phyloP scores from a whole-genome alignment of 2,329 filamentous ascomycete species.

The Pseudogymnoascus sp. region DNA sequence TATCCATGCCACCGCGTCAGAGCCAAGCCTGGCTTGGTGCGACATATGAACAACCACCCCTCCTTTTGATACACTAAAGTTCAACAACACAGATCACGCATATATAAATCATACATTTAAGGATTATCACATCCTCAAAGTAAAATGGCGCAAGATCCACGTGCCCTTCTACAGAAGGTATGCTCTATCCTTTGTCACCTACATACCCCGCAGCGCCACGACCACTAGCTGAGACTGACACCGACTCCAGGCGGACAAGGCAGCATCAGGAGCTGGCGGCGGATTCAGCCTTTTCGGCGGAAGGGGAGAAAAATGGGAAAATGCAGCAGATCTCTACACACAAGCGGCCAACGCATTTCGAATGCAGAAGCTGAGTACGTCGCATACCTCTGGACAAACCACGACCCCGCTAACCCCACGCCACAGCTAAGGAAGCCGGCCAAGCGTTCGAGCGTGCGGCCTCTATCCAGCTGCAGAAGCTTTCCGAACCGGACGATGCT shows the following conservation, averaged over 20 bases:
- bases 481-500: conserved; percentile 88
- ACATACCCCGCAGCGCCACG: conserved; percentile 2
- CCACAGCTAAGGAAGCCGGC: conserved; percentile 64
- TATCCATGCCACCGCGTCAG: conserved; percentile 9
- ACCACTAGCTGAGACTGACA: conserved; percentile 18
- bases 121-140: conserved; percentile 8
- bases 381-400: conserved; percentile 10
- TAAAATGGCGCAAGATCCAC: conserved; percentile 67
- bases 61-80: background rate
- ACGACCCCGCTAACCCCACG: background rate
- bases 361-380: conserved; percentile 72
- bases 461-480: conserved; percentile 66
- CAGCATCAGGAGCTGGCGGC: conserved; percentile 60
- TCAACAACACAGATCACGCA: conserved; percentile 10
- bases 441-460: conserved; percentile 81
- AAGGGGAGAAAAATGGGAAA: conserved; percentile 79
- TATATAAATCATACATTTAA: conserved; percentile 10
- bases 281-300: conserved; percentile 90
- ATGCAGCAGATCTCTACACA: conserved; percentile 77
- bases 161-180: conserved; percentile 72
- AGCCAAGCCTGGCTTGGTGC: conserved; percentile 1
- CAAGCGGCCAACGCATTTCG: conserved; percentile 89
- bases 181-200: conserved; percentile 12
- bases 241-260: conserved; percentile 70
- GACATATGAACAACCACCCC: conserved; percentile 1